A percentile compares a stretch with the other conserved stretches of the same genome.
Evolutionary conservation across 306 rosid species (phyloP).

Genomic region (Cucumis hystrix): DNA sequence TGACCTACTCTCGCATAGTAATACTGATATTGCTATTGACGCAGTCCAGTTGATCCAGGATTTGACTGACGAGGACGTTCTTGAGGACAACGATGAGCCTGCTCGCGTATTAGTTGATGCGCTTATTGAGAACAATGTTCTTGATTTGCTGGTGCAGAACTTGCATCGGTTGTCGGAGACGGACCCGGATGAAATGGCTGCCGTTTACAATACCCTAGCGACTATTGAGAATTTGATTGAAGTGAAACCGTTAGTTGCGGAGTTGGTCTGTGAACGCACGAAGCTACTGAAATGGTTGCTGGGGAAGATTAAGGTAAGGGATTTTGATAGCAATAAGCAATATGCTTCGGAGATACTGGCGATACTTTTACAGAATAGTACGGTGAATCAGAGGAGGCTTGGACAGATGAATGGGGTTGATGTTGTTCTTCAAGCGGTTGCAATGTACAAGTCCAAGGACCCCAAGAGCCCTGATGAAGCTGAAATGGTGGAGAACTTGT

Average conservation of each 20-base stretch:
- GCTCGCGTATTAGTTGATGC: constrained; percentile 66
- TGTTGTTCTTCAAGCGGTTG: constrained; percentile 89
- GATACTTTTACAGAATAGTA: constrained; percentile 70
- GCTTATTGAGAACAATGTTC: constrained; percentile 56
- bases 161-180: constrained; percentile 51
- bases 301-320: constrained; percentile 87
- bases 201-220: constrained; percentile 54
- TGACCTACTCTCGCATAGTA: constrained; percentile 63
- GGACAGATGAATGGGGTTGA: constrained; percentile 98
- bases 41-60: constrained; percentile 77
- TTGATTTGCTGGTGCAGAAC: constrained; percentile 71
- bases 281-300: constrained; percentile 71
- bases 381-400: constrained; percentile 58
- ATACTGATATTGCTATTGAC: constrained; percentile 75
- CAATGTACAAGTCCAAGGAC: constrained; percentile 81
- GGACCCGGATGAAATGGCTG: constrained; percentile 62
- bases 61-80: constrained; percentile 71
- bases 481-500: constrained; percentile 90
- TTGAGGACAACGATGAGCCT: constrained; percentile 68
- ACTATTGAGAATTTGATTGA: constrained; percentile 83
- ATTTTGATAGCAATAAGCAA: constrained; percentile 77
- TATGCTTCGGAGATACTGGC: constrained; percentile 91
- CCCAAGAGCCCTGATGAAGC: constrained; percentile 84
- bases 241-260: constrained; percentile 83
- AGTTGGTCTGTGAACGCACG: constrained; percentile 72